A percentile compares a stretch with the other conserved stretches of the same genome.
These are phyloP conservation scores for Scheffersomyces quercinus DNA, from an alignment of 1,139 yeast species.

Conservation along the genomic window DNA sequence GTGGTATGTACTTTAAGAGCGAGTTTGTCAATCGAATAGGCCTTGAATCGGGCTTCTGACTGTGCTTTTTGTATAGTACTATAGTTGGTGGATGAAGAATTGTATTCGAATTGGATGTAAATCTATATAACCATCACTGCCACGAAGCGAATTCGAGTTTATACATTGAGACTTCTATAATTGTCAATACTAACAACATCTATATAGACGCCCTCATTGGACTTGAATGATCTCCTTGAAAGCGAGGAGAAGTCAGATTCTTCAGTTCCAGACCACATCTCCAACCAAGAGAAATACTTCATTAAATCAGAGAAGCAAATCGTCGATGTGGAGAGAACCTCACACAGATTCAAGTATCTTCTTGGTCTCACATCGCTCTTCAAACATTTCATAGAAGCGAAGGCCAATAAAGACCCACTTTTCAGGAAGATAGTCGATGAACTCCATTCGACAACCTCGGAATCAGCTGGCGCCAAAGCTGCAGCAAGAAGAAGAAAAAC, in stretches of 20 bases:
- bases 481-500: slow-evolving; percentile 52
- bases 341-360: slow-evolving; percentile 63
- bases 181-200: too few relatives aligned
- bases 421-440: slow-evolving; percentile 50
- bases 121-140: too few relatives aligned
- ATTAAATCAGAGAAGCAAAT: slow-evolving; percentile 47
- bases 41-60: too few relatives aligned
- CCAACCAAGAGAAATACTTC: slow-evolving; percentile 35
- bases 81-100: too few relatives aligned
- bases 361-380: slow-evolving; percentile 68
- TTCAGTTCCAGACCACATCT: slow-evolving; percentile 2
- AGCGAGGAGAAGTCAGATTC: slow-evolving; percentile 2
- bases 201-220: slow-evolving; percentile 20
- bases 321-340: slow-evolving; percentile 51
- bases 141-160: too few relatives aligned
- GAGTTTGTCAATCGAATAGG: neutral
- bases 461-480: slow-evolving; percentile 11
- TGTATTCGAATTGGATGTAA: too few relatives aligned
- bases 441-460: slow-evolving; percentile 32
- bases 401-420: slow-evolving; percentile 63
- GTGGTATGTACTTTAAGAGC: neutral
- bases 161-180: too few relatives aligned
- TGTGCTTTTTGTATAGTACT: too few relatives aligned
- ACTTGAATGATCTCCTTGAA: slow-evolving; percentile 16
- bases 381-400: slow-evolving; percentile 65